Evolutionary conservation across 768 basidiomycete species (phyloP).

Genomic region (Boletus patriciae): DNA sequence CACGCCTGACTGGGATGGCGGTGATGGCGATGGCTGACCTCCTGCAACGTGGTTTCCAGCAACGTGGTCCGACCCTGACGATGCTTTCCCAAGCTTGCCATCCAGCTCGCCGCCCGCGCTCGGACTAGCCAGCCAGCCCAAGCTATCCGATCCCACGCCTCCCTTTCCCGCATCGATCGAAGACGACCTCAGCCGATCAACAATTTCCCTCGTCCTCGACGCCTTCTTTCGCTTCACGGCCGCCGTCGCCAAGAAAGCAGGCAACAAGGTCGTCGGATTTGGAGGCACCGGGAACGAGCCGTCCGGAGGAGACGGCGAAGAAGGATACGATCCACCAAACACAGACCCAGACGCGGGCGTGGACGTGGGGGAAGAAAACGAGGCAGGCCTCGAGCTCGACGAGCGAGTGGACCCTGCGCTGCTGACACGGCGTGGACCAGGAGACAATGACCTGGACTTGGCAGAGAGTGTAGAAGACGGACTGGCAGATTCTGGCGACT

Average conservation of each 20-base stretch:
- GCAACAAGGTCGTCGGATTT: slow-evolving; percentile 19
- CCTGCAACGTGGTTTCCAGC: not conserved
- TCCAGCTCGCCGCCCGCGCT: slow-evolving; percentile 6
- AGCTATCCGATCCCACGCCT: slow-evolving; percentile 1
- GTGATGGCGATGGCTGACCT: not conserved
- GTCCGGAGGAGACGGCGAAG: slow-evolving; percentile 7
- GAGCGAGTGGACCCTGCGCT: slow-evolving; percentile 11
- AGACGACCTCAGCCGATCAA: slow-evolving; percentile 28
- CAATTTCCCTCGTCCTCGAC: slow-evolving; percentile 32
- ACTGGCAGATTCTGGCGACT: not conserved
- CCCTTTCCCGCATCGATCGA: slow-evolving; percentile 25
- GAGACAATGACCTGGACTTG: slow-evolving; percentile 21
- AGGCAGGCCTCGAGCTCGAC: slow-evolving; percentile 5
- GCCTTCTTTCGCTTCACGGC: slow-evolving; percentile 24
- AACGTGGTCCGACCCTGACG: slow-evolving; percentile 5
- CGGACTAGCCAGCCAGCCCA: slow-evolving; percentile 19
- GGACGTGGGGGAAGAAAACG: slow-evolving; percentile 13
- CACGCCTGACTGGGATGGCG: not conserved
- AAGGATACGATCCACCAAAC: slow-evolving; percentile 8
- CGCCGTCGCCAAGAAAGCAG: slow-evolving; percentile 25
- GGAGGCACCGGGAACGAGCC: not conserved
- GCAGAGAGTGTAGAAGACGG: not conserved
- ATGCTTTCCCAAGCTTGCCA: not conserved
- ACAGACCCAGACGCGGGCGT: slow-evolving; percentile 8
- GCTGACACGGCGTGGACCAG: slow-evolving; percentile 2